These are phyloP conservation scores for Quercus engelmannii DNA, from an alignment of 306 rosid species.

Conservation along the genomic window DNA sequence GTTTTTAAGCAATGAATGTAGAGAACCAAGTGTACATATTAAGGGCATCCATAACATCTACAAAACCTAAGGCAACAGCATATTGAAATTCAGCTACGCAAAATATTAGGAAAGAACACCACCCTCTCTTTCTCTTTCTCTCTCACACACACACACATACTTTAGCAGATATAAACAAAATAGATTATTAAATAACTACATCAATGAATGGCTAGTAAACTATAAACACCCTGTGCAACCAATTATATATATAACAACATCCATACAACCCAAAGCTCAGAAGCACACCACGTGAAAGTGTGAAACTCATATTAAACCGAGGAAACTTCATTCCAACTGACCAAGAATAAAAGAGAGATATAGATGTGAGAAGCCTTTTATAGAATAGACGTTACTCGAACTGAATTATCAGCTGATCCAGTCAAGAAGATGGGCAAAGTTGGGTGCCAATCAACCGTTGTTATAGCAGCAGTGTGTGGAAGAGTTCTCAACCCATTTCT, in stretches of 20 bases:
- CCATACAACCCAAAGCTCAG: background rate
- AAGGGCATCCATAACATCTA: too few relatives aligned
- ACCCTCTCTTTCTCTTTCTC: background rate
- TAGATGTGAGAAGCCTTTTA: constrained; percentile 18
- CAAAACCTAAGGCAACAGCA: too few relatives aligned
- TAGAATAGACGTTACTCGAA: constrained; percentile 65
- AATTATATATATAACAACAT: background rate
- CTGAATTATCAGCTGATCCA: constrained; percentile 92
- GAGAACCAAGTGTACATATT: too few relatives aligned
- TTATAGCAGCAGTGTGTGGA: constrained; percentile 47
- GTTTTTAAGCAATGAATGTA: too few relatives aligned
- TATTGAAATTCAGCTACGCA: too few relatives aligned
- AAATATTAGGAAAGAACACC: background rate
- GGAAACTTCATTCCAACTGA: background rate
- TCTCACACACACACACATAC: too few relatives aligned
- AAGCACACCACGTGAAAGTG: background rate
- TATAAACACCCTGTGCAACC: background rate
- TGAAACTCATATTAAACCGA: background rate
- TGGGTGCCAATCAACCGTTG: constrained; percentile 97
- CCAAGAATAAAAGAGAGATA: constrained; percentile 13
- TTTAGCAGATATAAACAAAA: too few relatives aligned
- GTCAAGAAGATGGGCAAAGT: constrained; percentile 82
- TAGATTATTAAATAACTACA: too few relatives aligned
- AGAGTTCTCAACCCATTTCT: constrained; percentile 71
- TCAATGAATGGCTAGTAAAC: background rate